Percentiles rank a stretch among this genome's conserved stretches.
Conservation (phyloP, 2,329 filamentous ascomycete genomes). For the Nemania abortiva region DNA sequence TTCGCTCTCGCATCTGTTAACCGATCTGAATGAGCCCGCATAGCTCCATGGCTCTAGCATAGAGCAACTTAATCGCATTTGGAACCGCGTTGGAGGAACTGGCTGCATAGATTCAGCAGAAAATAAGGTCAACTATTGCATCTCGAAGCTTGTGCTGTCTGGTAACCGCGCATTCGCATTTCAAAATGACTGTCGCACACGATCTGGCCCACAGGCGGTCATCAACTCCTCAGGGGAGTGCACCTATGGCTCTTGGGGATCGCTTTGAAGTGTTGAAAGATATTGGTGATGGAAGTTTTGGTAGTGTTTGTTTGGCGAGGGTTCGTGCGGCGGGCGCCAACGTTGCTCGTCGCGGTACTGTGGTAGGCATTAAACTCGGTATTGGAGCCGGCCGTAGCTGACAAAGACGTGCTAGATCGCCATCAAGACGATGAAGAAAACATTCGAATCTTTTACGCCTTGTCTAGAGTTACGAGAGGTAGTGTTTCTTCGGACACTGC, state of each 20-base stretch:
- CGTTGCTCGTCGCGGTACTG: constrained; percentile 88
- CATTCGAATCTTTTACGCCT: constrained; percentile 89
- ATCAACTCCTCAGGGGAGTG: constrained; percentile 61
- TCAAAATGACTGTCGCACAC: constrained; percentile 80
- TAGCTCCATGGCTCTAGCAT: constrained; percentile 53
- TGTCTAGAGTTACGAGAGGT: constrained; percentile 96
- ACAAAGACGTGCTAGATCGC: constrained; percentile 74
- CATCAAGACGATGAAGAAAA: constrained; percentile 99
- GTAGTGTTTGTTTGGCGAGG: constrained; percentile 91
- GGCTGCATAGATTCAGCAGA: constrained; percentile 41
- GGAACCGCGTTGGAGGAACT: constrained; percentile 47
- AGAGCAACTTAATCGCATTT: constrained; percentile 51
- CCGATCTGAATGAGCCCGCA: constrained; percentile 55
- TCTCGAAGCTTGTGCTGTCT: constrained; percentile 29
- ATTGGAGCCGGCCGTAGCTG: constrained; percentile 22
- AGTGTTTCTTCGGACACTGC: constrained; percentile 92
- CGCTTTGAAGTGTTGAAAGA: constrained; percentile 98
- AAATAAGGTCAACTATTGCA: constrained; percentile 9
- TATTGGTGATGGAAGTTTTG: constrained; percentile 98
- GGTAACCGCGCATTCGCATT: constrained; percentile 35
- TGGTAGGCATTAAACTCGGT: constrained; percentile 72
- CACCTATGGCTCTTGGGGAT: constrained; percentile 80
- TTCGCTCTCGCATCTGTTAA: constrained; percentile 31
- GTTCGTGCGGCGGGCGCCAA: constrained; percentile 90
- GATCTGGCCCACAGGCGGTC: constrained; percentile 78